Conservation (phyloP, 495 filamentous ascomycete species). For the Darksidea phi region DNA sequence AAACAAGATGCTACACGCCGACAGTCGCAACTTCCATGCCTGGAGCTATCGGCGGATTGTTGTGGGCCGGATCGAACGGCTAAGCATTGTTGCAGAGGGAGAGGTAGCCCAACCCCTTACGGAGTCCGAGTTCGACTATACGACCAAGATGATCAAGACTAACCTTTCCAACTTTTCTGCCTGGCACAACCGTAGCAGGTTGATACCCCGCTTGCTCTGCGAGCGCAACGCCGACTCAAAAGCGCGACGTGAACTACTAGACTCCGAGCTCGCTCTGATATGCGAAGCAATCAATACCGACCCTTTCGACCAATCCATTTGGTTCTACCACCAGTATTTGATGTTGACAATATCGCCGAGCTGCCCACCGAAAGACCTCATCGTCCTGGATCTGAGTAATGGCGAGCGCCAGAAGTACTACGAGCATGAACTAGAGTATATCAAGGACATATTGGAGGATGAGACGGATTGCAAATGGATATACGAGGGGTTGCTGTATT, state of each 20-base stretch:
- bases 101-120: slow-evolving; percentile 35
- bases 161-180: slow-evolving; percentile 95
- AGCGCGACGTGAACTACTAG: slow-evolving; percentile 65
- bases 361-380: slow-evolving; percentile 47
- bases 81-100: slow-evolving; percentile 32
- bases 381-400: slow-evolving; percentile 57
- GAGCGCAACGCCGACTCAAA: slow-evolving; percentile 63
- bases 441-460: slow-evolving; percentile 62
- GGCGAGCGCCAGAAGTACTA: slow-evolving; percentile 36
- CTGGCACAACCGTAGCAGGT: slow-evolving; percentile 84
- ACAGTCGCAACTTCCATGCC: slow-evolving; percentile 93
- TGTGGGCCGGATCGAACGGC: slow-evolving; percentile 64
- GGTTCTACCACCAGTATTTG: slow-evolving; percentile 91
- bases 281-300: slow-evolving; percentile 77
- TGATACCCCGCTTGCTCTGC: slow-evolving; percentile 72
- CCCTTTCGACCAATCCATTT: slow-evolving; percentile 86
- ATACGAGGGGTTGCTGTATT: slow-evolving; percentile 42
- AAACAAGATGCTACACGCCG: slow-evolving; percentile 78
- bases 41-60: slow-evolving; percentile 89
- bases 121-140: slow-evolving; percentile 84
- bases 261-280: slow-evolving; percentile 73
- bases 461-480: slow-evolving; percentile 53
- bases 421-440: slow-evolving; percentile 44
- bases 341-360: slow-evolving; percentile 56
- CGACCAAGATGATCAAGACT: slow-evolving; percentile 75